Evolutionary conservation across 2,329 filamentous ascomycete species (phyloP).

Genomic region (Aspergillus pseudoviridinutans): DNA sequence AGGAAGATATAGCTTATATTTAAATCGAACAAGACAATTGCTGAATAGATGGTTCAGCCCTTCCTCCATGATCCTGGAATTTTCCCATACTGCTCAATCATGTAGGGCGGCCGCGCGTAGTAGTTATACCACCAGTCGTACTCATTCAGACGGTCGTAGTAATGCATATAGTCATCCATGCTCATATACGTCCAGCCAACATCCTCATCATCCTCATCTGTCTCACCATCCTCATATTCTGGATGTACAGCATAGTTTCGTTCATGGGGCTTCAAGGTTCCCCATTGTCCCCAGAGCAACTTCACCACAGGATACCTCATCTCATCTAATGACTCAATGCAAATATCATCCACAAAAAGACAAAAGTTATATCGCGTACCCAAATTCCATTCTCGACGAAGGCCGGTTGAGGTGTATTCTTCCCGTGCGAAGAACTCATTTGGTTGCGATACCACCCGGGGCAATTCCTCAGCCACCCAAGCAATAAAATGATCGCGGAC

Average conservation of each 20-base stretch:
- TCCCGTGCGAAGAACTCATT: not conserved
- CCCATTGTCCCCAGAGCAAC: constrained; percentile 9
- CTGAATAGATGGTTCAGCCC: too few relatives aligned
- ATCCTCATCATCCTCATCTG: constrained; percentile 8
- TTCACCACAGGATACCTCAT: constrained; percentile 12
- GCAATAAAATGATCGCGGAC: not conserved
- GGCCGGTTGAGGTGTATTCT: not conserved
- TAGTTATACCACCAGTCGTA: not conserved
- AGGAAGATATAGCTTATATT: too few relatives aligned
- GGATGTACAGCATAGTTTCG: constrained; percentile 12
- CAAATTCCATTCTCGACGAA: not conserved
- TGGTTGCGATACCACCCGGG: not conserved
- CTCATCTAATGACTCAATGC: constrained; percentile 12
- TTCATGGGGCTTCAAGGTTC: constrained; percentile 5
- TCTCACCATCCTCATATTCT: constrained; percentile 13
- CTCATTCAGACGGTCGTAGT: not conserved
- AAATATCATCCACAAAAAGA: constrained; percentile 15
- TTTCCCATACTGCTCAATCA: too few relatives aligned
- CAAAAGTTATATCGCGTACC: constrained; percentile 13
- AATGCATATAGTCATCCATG: not conserved
- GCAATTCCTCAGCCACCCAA: not conserved
- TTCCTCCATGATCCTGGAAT: too few relatives aligned
- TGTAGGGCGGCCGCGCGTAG: not conserved
- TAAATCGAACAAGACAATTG: too few relatives aligned
- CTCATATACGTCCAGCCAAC: constrained; percentile 17